Base-by-base conservation (phyloP, 208 protist species). In the Leishmania guyanensis region DNA sequence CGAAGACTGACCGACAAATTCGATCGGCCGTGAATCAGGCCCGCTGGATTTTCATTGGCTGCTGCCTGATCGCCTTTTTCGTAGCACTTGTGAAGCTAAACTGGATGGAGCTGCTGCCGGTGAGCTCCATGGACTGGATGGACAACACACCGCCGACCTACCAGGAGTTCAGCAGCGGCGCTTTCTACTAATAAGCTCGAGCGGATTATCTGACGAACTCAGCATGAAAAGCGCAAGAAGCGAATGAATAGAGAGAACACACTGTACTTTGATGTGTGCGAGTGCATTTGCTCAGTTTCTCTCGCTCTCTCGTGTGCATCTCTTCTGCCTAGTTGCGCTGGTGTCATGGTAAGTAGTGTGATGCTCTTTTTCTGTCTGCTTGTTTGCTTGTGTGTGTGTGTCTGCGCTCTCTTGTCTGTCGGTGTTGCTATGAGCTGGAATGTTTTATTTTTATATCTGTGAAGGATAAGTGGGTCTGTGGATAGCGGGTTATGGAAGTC, bases 71-170 rank as follows among this genome's bases (percentile, higher is more conserved):
- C 29, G 92, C 87, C 8, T 90, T 97, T 58, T 58, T 92, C 1
- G 94, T 95, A 66, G 94, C 91, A 36, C 81, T 97, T 12, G 77
- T 95, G 46, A 97, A 97, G 88, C 83, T 97, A 48, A 93, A 84
- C 84, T 96, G 91, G 92, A 97, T 97, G 94, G 89, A 88, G 53
- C 83, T 97, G 70, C 86, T 97, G 81, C 94, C 94, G 56, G 86
- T 96, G 39, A 91, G 88, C 78, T 86, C 91, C 29, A 93, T 94
- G 86, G 94, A 97, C 76, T 97, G 94, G 92, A 88, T 97, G 83
- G 86, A 89, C 58, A 92, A 64, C 48, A 90, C 80, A 43, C 91
- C 92, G 12, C 90, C 91, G 10, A 53, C 71, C 12, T 92, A 93
- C 65, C 89, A 92, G 70, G 93, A 97, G 79, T 76, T 87, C 76